A percentile compares a stretch with the other conserved stretches of the same genome.
Conservation (phyloP, 1,284 basidiomycete genomes). For the Mycena citricolor region DNA sequence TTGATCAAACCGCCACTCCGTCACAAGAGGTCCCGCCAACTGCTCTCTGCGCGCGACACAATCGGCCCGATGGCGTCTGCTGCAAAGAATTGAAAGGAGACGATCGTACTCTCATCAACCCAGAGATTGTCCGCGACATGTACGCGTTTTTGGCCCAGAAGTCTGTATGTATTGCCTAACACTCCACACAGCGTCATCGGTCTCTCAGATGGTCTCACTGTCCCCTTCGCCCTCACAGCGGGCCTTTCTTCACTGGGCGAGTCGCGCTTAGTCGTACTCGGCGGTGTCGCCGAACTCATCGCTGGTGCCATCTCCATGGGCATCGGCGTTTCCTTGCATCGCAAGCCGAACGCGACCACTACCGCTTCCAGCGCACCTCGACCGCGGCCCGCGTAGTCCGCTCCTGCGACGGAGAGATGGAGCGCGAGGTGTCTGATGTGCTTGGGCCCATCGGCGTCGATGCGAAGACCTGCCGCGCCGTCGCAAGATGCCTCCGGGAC, state of each 20-base stretch:
- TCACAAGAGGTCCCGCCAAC: conserved; percentile 43
- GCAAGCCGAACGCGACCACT: conserved; percentile 94
- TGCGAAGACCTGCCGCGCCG: conserved; percentile 74
- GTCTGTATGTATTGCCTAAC: too few relatives aligned
- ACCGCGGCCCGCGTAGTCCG: conserved; percentile 82
- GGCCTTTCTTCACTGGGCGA: conserved; percentile 90
- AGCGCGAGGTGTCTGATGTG: conserved; percentile 89
- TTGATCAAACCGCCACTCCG: conserved; percentile 41
- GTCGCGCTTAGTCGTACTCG: conserved; percentile 85
- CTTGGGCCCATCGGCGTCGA: conserved; percentile 89
- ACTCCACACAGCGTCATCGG: conserved; percentile 77
- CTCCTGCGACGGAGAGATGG: conserved; percentile 92
- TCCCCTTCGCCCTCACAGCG: conserved; percentile 88
- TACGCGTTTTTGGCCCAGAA: conserved; percentile 41
- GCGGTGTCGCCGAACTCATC: conserved; percentile 89
- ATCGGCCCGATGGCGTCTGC: conserved; percentile 63
- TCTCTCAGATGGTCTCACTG: conserved; percentile 93
- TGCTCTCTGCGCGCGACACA: conserved; percentile 60
- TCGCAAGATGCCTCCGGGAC: conserved; percentile 73
- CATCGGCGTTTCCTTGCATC: conserved; percentile 94
- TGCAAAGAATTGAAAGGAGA: conserved; percentile 83
- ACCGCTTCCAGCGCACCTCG: conserved; percentile 75
- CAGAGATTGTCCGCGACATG: conserved; percentile 85
- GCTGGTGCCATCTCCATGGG: conserved; percentile 98
- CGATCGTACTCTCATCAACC: conserved; percentile 77